Evolutionary conservation across 2,329 filamentous ascomycete genomes (phyloP), one percentile per base, ranked within the genome.

Genomic region (Xylariaceae sp.): DNA sequence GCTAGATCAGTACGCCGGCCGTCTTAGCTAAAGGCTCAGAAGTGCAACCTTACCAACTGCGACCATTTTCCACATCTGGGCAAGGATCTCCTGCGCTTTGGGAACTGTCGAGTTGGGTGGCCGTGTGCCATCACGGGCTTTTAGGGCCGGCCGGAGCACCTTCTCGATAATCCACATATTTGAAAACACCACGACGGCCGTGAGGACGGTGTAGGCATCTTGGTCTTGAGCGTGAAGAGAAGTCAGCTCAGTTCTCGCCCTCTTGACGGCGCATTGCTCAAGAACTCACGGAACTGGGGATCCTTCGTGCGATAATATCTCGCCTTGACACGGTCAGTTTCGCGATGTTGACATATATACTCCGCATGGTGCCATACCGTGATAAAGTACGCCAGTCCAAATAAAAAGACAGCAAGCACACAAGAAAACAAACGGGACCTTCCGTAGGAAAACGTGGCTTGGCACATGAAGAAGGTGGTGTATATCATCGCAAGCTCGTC

Each of bases 291-390:
- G 60, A 94, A 94, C 1, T 77, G 69, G 0, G 88, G 86, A 48
- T 94, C 81, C 57, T 89, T 86, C 12, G 88, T 78, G 46, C 85
- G 78, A 56, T 88, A 84, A 62, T 94, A 94, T 61, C 67, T 68
- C 3, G 60, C 53, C 67, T 70, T 32, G 7, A 11, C 12, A 34
- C 13, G 32, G 12, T n/a, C 15, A 24, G 21, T 24, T 11, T 24
- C 6, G 6, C 6, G 11, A 6, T 11, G 7, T 24, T 24, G 21
- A 36, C 13, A 6, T 9, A 19, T n/a, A 8, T 11, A 1, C 14
- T 9, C 7, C 19, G 9, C 6, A 34, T 29, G 16, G 53, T 84
- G 77, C 28, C 38, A 29, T 42, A 84, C 69, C 11, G 87, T 92
- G 59, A 94, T 89, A 53, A 81, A 83, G 18, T 72, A 61, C n/a